A percentile compares a stretch with the other conserved stretches of the same genome.
Evolutionary conservation across 441 rosid species (phyloP).

Genomic region (Euphorbia schlechtendalii): DNA sequence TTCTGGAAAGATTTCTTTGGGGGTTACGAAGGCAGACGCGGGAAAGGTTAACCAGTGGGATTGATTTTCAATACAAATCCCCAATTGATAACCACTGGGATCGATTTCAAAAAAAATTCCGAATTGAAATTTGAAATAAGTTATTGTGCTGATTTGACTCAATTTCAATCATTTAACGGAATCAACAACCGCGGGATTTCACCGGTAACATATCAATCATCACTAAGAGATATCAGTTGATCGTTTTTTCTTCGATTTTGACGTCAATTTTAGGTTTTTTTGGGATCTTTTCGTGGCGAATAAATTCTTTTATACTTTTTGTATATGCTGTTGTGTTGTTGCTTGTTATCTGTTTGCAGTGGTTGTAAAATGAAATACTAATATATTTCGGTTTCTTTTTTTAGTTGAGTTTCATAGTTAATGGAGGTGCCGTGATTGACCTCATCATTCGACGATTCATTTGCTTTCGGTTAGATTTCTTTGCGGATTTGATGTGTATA

Average conservation of each 20-base stretch:
- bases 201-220: neutral
- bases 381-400: neutral
- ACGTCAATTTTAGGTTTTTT: neutral
- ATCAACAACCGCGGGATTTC: neutral
- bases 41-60: no score
- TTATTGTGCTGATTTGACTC: neutral
- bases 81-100: no score
- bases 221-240: neutral
- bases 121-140: neutral
- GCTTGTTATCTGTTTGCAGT: no score
- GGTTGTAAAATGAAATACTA: neutral
- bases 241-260: neutral
- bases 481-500: neutral
- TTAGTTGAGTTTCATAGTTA: neutral
- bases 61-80: no score
- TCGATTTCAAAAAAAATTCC: no score
- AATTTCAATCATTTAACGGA: neutral
- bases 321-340: neutral
- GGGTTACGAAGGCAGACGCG: no score
- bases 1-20: no score
- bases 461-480: neutral
- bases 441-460: neutral
- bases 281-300: neutral
- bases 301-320: neutral
- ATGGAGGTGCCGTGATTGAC: neutral